phyloP scores from a whole-genome alignment of 352 stramenopile species.

The Pythium phragmiticola region DNA sequence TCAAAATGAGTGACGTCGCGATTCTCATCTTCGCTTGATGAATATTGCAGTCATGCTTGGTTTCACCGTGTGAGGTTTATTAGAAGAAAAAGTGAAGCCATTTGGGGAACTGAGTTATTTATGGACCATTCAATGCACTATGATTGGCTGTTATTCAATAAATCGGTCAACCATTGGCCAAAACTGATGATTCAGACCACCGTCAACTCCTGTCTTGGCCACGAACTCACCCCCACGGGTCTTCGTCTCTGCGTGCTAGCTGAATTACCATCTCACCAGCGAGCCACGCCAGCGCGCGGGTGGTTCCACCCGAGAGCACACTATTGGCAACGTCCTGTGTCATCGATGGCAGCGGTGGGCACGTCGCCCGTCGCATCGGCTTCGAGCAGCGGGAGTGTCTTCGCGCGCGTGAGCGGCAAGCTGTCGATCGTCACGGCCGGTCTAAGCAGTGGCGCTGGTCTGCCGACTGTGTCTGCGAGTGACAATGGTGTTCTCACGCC shows the following conservation, averaged over 20 bases:
- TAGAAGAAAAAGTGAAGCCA: slow-evolving; percentile 4
- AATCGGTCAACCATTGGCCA: background rate
- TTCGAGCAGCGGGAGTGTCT: background rate
- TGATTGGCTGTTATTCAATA: slow-evolving; percentile 1
- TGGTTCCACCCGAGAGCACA: background rate
- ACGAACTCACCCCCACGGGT: too few relatives aligned
- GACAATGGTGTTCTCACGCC: background rate
- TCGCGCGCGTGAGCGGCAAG: background rate
- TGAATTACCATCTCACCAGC: background rate
- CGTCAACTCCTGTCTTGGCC: too few relatives aligned
- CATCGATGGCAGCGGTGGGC: slow-evolving; percentile 2
- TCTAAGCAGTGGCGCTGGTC: background rate
- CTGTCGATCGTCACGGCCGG: slow-evolving; percentile 6
- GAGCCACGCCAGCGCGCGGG: background rate
- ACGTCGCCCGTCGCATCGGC: background rate
- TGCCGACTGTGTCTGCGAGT: background rate
- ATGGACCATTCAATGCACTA: background rate
- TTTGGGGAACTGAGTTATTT: slow-evolving; percentile 2
- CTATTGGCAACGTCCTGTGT: background rate
- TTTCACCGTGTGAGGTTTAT: too few relatives aligned
- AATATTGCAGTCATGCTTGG: too few relatives aligned
- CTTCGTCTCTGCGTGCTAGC: too few relatives aligned
- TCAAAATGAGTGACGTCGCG: too few relatives aligned
- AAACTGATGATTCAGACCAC: background rate
- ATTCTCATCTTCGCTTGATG: too few relatives aligned